These are phyloP conservation scores for Phaeosphaeriaceae sp. DNA, from an alignment of 2,329 filamentous ascomycete genomes.

Conservation along the genomic window DNA sequence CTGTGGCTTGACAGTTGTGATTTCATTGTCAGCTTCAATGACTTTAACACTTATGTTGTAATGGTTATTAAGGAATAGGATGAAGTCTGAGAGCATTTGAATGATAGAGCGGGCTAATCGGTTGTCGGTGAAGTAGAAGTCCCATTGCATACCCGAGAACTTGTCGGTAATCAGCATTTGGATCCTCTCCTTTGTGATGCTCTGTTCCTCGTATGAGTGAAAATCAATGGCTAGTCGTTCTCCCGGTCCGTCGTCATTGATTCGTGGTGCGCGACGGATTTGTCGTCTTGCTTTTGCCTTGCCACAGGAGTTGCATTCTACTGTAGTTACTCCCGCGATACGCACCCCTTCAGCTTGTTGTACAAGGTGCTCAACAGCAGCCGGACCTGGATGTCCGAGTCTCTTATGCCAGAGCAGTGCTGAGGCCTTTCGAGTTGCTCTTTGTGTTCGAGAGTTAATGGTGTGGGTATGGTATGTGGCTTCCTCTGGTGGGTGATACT, in stretches of 20 bases:
- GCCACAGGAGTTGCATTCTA: no score
- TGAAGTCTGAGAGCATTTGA: background rate
- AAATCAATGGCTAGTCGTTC: background rate
- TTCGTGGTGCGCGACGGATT: background rate
- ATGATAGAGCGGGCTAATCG: constrained; percentile 4
- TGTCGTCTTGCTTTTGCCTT: background rate
- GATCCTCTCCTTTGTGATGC: no score
- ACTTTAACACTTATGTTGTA: constrained; percentile 7
- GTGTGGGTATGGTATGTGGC: no score
- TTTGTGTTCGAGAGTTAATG: no score
- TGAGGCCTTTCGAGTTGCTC: no score
- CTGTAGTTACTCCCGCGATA: background rate
- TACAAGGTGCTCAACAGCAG: background rate
- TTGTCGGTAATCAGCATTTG: no score
- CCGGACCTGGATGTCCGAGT: background rate
- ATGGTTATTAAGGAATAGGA: constrained; percentile 3
- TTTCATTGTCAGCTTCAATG: no score
- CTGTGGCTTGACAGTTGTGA: constrained; percentile 1
- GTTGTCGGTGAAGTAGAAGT: no score
- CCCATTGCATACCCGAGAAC: no score
- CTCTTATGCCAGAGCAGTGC: background rate
- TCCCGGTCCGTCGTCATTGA: background rate
- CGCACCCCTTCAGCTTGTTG: no score
- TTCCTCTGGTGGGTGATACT: no score
- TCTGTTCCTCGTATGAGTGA: no score